phyloP scores from a whole-genome alignment of 257 asterid species.

The Nicotiana otophora region DNA sequence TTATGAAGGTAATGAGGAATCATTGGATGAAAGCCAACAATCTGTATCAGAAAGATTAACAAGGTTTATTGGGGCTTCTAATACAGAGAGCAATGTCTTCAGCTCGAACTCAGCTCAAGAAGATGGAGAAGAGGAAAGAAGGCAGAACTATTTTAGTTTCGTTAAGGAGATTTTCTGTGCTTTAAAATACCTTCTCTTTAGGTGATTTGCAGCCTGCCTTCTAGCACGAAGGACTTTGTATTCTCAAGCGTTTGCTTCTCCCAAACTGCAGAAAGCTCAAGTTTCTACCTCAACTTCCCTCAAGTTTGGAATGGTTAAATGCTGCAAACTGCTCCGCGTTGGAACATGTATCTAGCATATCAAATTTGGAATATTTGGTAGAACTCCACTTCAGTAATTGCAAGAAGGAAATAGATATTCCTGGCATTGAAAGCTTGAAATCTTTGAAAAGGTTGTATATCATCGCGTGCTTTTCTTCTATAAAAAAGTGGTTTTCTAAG shows the following conservation, averaged over 20 bases:
- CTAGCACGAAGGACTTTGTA: not conserved
- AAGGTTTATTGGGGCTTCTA: conserved; percentile 13
- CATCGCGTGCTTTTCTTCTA: conserved; percentile 9
- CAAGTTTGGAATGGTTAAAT: not conserved
- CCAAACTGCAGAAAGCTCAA: conserved; percentile 7
- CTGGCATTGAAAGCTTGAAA: conserved; percentile 26
- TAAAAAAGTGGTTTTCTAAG: conserved; percentile 16
- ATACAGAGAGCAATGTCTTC: not conserved
- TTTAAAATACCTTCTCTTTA: not conserved
- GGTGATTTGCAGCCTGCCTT: not conserved
- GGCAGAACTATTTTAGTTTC: not conserved
- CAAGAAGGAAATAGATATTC: conserved; percentile 7
- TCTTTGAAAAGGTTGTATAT: conserved; percentile 24
- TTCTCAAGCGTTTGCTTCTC: not conserved
- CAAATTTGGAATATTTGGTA: not conserved
- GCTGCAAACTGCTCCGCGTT: not conserved
- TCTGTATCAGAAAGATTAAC: conserved; percentile 21
- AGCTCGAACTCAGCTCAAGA: not conserved
- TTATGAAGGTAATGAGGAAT: conserved; percentile 25
- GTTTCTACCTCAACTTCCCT: conserved; percentile 4
- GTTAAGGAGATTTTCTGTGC: conserved; percentile 1
- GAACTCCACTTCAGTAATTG: not conserved
- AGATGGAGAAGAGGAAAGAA: not conserved
- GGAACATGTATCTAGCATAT: not conserved
- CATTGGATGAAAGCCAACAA: conserved; percentile 13